Base-by-base conservation (phyloP, 2,329 filamentous ascomycete species). In the Cadophora gregata region DNA sequence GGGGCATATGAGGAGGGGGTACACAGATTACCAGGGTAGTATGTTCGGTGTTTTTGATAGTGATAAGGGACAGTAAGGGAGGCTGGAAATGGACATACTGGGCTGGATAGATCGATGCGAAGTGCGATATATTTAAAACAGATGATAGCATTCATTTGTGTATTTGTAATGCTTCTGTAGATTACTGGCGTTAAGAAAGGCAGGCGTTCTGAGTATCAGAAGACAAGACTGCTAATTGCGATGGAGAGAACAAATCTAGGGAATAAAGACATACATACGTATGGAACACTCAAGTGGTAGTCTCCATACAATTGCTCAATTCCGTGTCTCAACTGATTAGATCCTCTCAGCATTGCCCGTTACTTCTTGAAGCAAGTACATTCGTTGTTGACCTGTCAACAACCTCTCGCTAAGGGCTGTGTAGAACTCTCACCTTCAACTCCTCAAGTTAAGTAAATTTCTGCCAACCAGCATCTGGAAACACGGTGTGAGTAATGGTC, bases 1-100 rank as follows among this genome's bases (percentile, higher is more conserved):
- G 10, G 53, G 29, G 19, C 31, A 56, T 56, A 56, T 36, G 53
- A 56, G 29, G 29, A 56, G n/a, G n/a, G 53, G 31, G 8, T 56
- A 36, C 25, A 56, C 53, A 2, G 53, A 56, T 36, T 56, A 56
- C 6, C 53, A 56, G 31, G 29, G 29, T 1, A 56, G 21, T 24
- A 36, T 56, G 31, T 56, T 56, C 38, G 29, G 53, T 3, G 31
- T 56, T n/a, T 36, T 36, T 33, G 31, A 56, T 36, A 36, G 21
- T 36, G 53, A 36, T 14, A 24, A 56, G n/a, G 53, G 29, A 10
- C n/a, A 21, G 4, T 56, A 21, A 56, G 31, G 9, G 1, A 21
- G 4, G n/a, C 24, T 24, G 5, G 53, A 14, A 24, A 21, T 6
- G 1, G 19, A 21, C 19, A 29, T n/a, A n/a, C n/a, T n/a, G n/a